Evolutionary conservation across 179 eudicot species (phyloP).

Genomic region (Carnegiea gigantea): DNA sequence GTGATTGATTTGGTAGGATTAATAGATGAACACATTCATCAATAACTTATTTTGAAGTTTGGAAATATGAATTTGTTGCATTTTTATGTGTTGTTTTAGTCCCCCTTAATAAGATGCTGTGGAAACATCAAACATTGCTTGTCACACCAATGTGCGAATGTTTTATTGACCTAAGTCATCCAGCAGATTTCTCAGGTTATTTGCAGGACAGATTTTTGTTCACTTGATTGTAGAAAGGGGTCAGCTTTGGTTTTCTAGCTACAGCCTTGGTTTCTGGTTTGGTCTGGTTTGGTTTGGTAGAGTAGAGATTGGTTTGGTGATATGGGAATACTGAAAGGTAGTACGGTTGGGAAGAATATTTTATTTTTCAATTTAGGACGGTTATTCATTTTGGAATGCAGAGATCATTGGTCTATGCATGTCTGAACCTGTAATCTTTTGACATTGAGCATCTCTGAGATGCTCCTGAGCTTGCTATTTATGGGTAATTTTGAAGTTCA

Average conservation of each 20-base stretch:
- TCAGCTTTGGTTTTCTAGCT: background rate
- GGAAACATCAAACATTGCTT: background rate
- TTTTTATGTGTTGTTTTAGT: background rate
- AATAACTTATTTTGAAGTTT: too few relatives aligned
- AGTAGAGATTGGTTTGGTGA: background rate
- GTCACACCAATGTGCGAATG: background rate
- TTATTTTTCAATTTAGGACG: background rate
- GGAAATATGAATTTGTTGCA: background rate
- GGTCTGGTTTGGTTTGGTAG: background rate
- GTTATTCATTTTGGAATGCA: background rate
- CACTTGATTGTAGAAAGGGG: background rate
- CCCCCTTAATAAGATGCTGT: background rate
- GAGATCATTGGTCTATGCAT: background rate
- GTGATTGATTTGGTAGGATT: background rate
- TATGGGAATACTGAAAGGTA: background rate
- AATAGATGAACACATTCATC: too few relatives aligned
- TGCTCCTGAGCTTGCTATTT: background rate
- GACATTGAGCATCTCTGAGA: background rate
- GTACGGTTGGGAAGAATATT: background rate
- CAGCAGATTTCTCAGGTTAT: too few relatives aligned
- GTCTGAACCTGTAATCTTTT: background rate
- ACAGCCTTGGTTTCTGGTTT: background rate
- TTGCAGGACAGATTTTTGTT: background rate
- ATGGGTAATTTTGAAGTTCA: background rate
- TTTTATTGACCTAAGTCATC: background rate